Evolutionary conservation across 1,284 basidiomycete species (phyloP).

Genomic region (Ceratobasidium sp.): DNA sequence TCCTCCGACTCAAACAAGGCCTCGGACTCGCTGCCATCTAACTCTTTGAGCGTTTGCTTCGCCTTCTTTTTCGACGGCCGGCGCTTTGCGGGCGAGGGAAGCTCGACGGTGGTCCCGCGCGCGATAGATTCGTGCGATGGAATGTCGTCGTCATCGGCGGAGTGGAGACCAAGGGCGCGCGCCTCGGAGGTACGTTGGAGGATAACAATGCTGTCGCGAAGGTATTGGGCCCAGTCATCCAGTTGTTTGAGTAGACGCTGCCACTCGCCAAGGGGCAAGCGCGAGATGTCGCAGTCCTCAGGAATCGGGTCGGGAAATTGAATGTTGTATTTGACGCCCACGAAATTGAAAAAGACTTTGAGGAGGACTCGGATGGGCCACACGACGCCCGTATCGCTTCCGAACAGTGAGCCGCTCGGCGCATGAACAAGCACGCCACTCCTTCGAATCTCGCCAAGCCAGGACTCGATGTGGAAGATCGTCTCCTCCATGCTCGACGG

Average conservation of each 20-base stretch:
- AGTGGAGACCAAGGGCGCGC: background rate
- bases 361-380: background rate
- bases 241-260: background rate
- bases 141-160: background rate
- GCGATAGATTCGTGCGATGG: background rate
- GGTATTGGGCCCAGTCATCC: background rate
- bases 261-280: conserved; percentile 4
- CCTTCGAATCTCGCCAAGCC: background rate
- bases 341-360: background rate
- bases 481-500: background rate
- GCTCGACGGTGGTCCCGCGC: background rate
- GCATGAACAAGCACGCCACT: background rate
- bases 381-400: background rate
- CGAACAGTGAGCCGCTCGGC: background rate
- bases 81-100: background rate
- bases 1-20: no score
- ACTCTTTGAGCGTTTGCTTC: background rate
- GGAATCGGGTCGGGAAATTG: background rate
- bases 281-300: background rate
- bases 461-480: background rate
- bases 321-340: background rate
- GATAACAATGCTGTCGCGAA: background rate
- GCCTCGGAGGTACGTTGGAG: conserved; percentile 2
- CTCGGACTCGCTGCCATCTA: no score
- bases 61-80: background rate